These are phyloP conservation scores for Vaccinium vitisidaea DNA, from an alignment of 148 eudicot genomes.

Conservation along the genomic window DNA sequence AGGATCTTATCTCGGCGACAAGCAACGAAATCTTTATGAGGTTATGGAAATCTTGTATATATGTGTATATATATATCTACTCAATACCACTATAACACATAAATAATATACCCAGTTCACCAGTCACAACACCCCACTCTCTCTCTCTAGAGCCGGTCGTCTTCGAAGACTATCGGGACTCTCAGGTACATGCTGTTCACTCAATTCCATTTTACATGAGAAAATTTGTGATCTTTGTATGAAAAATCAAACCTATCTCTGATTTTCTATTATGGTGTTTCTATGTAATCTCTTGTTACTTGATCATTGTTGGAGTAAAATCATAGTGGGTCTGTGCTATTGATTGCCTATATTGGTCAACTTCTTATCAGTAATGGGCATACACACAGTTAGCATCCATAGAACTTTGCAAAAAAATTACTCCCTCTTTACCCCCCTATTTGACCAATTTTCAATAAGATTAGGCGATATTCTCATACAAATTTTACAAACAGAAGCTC, in stretches of 20 bases:
- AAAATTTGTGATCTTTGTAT: neutral
- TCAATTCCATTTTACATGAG: neutral
- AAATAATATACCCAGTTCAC: neutral
- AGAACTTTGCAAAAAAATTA: neutral
- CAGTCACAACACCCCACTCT: neutral
- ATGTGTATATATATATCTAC: neutral
- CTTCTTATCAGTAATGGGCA: neutral
- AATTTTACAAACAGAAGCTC: neutral
- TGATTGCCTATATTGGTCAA: neutral
- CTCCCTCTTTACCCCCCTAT: neutral
- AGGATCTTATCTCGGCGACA: neutral
- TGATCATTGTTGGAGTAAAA: neutral
- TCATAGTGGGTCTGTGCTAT: no score
- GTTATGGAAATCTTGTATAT: neutral
- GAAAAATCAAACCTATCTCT: neutral
- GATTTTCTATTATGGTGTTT: neutral
- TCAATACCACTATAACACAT: neutral
- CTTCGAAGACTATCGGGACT: neutral
- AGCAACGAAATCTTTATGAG: neutral
- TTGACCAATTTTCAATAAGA: neutral
- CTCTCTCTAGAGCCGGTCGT: neutral
- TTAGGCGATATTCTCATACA: neutral
- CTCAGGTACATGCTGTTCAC: slow-evolving; percentile 1
- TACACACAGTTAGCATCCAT: neutral
- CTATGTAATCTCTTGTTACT: neutral